Evolutionary conservation across 2,329 filamentous ascomycete genomes (phyloP), one percentile per base, ranked within the genome.

Genomic region (Dactylellina cionopaga): DNA sequence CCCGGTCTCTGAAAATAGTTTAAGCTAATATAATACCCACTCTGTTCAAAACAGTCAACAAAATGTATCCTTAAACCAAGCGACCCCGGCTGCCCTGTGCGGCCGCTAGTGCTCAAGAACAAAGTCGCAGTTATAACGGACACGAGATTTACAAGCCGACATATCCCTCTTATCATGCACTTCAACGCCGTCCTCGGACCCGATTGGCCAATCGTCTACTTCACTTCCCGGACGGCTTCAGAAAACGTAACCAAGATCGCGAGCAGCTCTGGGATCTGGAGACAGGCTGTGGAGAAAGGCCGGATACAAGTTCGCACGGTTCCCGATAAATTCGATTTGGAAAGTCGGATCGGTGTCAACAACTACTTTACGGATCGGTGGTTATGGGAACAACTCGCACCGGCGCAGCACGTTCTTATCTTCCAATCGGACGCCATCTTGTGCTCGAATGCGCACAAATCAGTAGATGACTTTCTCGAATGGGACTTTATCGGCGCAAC

Each of bases 191-290:
- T 82, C 9, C 80, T 84, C 3, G 83, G 82, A 0, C 81, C 82
- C 7, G 73, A 75, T 7, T 84, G 82, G 82, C 82, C 82, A 3
- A 79, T 84, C 37, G 77, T 83, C 19, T 80, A 83, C 41, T 82
- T 81, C 74, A 83, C 83, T 0, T 78, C 79, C 1, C 74, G 78
- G n/a, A 75, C 77, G 58, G 78, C 71, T 5, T 77, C 76, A 58
- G 35, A 74, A 1, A 27, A 41, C 31, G 51, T 75, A 17, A 75
- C 75, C 2, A 39, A 55, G 11, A 80, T 80, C 4, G 80, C 80
- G 2, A 78, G 80, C 1, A 74, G 81, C 9, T 58, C 49, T 25
- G 59, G 39, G 0, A 25, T 71, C 35, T 80, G 82, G 58, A 76
- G 76, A 9, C 81, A 81, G 4, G 80, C 80, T n/a, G 66, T 83